These are phyloP conservation scores for Mycena crocata DNA, from an alignment of 768 basidiomycete species.

Conservation along the genomic window DNA sequence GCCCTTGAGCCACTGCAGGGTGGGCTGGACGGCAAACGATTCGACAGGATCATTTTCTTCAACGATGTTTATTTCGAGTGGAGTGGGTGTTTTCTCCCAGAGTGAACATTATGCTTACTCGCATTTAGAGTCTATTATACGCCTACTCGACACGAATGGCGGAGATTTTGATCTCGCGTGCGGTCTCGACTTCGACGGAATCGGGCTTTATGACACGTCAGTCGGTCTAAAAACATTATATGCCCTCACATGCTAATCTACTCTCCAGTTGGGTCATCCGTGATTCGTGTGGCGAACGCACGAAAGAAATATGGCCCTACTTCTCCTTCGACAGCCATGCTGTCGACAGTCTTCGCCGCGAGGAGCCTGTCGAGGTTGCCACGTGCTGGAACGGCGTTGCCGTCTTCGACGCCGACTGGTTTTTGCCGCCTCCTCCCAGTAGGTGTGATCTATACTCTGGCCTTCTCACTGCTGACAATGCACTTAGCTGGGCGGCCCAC, in stretches of 20 bases:
- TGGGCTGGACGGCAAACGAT: conserved; percentile 77
- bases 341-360: conserved; percentile 68
- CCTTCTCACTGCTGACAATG: background rate
- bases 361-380: conserved; percentile 73
- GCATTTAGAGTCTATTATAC: conserved; percentile 76
- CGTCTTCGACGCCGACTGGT: conserved; percentile 61
- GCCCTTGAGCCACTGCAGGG: conserved; percentile 83
- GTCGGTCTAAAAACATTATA: conserved; percentile 58
- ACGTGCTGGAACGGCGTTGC: conserved; percentile 90
- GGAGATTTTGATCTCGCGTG: conserved; percentile 81
- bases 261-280: conserved; percentile 35
- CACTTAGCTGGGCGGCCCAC: conserved; percentile 7
- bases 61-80: conserved; percentile 70
- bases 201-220: conserved; percentile 66
- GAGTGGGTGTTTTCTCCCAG: conserved; percentile 17
- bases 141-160: conserved; percentile 43
- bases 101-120: conserved; percentile 77
- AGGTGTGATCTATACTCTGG: background rate
- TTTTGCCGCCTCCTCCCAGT: conserved; percentile 21
- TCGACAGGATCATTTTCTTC: conserved; percentile 85
- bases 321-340: conserved; percentile 71
- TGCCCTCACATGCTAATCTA: background rate
- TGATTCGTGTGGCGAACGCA: conserved; percentile 47
- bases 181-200: conserved; percentile 68
- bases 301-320: conserved; percentile 83